Base-by-base conservation (phyloP, 805 yeast species). In the Pichia rugopelliculosa region DNA sequence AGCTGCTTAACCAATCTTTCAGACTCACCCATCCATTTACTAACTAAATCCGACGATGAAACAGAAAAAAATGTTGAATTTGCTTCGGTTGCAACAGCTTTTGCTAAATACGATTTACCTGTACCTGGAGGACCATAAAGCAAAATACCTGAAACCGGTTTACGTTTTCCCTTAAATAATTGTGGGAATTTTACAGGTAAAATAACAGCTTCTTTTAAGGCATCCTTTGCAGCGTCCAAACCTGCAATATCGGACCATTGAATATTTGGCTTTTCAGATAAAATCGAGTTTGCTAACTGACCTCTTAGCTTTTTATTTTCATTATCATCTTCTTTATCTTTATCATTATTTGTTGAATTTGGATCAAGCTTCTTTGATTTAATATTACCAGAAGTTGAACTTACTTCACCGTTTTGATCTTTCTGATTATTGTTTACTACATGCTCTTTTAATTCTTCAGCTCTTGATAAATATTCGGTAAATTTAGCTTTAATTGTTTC, bases 11-110 rank as follows among this genome's bases (percentile, higher is more conserved):
- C 98, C 48, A 93, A 77, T 66, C 98, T 80, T 67, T 93, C 99
- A 23, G 95, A 83, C 66, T 93, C 99, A 58, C 99, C 99, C 97
- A 91, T 91, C 99, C 99, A 93, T 66, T 93, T 93, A 55, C 95
- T 84, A 3, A 93, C 98, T 58, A 93, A 75, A 66, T 93, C 99
- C 13, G 96, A 86, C 0, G 96, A 88, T n/a, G 95, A 84, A 1
- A 93, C 96, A 2, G 96, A 86, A 68, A 93, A 93, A 59, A 93
- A 93, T 0, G 99, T 93, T 0, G 97, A 87, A 64, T 91, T 89
- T 43, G 98, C 96, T 60, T 93, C 99, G 0, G 99, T 93, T 23
- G 99, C 99, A 9, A 93, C 98, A 0, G 99, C 99, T 64, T 93
- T 93, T 11, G 99, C 99, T 50, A 93, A 71, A 61, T 83, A 93